phyloP scores from a whole-genome alignment of 2,329 filamentous ascomycete species.

The Talaromyces funiculosus region DNA sequence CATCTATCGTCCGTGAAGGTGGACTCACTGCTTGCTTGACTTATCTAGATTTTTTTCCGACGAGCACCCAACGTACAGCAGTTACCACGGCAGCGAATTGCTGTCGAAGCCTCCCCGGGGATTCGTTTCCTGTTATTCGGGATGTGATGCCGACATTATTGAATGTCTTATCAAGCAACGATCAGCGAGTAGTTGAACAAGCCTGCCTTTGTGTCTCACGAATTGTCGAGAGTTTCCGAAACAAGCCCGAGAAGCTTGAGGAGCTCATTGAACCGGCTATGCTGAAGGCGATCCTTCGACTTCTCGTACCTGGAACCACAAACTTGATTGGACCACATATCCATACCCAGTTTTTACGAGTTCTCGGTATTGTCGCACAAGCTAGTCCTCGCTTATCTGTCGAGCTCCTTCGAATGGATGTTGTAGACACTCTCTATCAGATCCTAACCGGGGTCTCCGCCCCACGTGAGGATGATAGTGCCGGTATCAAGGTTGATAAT shows the following conservation, averaged over 20 bases:
- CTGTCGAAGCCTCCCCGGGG: constrained; percentile 91
- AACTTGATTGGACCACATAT: constrained; percentile 92
- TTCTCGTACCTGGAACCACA: constrained; percentile 87
- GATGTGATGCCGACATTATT: constrained; percentile 96
- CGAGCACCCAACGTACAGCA: constrained; percentile 90
- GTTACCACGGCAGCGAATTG: constrained; percentile 98
- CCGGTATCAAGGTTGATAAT: constrained; percentile 70
- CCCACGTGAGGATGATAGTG: constrained; percentile 60
- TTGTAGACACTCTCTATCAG: constrained; percentile 95
- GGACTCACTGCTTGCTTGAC: constrained; percentile 92
- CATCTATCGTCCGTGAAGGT: constrained; percentile 90
- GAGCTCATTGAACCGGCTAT: constrained; percentile 85
- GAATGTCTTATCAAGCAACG: constrained; percentile 82
- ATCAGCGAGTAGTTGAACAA: constrained; percentile 95
- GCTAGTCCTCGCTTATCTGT: constrained; percentile 82
- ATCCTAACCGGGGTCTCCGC: constrained; percentile 94
- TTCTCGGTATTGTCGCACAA: constrained; percentile 82
- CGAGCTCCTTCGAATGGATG: constrained; percentile 90
- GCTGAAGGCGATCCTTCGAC: constrained; percentile 74
- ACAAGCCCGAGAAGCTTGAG: constrained; percentile 80
- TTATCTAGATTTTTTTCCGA: constrained; percentile 95
- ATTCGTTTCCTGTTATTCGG: constrained; percentile 83
- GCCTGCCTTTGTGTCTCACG: constrained; percentile 91
- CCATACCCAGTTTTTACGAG: constrained; percentile 91
- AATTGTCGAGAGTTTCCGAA: constrained; percentile 95